A percentile compares a stretch with the other conserved stretches of the same genome.
phyloP scores from a whole-genome alignment of 805 yeast genomes.

The Ogataea pini region DNA sequence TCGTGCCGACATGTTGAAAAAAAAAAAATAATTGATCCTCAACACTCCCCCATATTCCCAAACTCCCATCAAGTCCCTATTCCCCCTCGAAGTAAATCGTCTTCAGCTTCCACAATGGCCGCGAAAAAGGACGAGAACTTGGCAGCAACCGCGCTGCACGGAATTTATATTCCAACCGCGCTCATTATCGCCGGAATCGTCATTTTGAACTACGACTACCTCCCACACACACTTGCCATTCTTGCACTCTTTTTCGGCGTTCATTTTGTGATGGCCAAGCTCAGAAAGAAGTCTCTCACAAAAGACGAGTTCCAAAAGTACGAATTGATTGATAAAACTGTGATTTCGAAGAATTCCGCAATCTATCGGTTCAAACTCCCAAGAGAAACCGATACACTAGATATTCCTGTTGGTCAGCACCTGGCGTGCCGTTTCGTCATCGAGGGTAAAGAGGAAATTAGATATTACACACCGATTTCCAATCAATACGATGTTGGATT shows the following conservation, averaged over 20 bases:
- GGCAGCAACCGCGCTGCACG: slow-evolving; percentile 71
- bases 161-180: slow-evolving; percentile 68
- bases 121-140: slow-evolving; percentile 42
- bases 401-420: slow-evolving; percentile 76
- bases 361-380: slow-evolving; percentile 70
- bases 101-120: neutral
- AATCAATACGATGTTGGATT: slow-evolving; percentile 69
- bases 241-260: slow-evolving; percentile 40
- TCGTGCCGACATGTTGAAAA: too few relatives aligned
- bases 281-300: slow-evolving; percentile 43
- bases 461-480: slow-evolving; percentile 78
- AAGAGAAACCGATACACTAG: slow-evolving; percentile 59
- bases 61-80: neutral
- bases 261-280: slow-evolving; percentile 40
- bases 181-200: slow-evolving; percentile 61
- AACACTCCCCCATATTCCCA: neutral
- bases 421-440: slow-evolving; percentile 55
- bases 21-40: neutral
- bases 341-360: slow-evolving; percentile 69
- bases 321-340: slow-evolving; percentile 73
- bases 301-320: slow-evolving; percentile 59
- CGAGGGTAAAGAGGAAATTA: slow-evolving; percentile 53
- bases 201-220: slow-evolving; percentile 50
- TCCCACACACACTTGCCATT: slow-evolving; percentile 46
- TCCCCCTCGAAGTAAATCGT: neutral